Percentiles rank a stretch among this genome's conserved stretches.
These are phyloP conservation scores for Hyaloraphidium curvatum DNA, from an alignment of 192 early-diverging fungal genomes.

Conservation along the genomic window DNA sequence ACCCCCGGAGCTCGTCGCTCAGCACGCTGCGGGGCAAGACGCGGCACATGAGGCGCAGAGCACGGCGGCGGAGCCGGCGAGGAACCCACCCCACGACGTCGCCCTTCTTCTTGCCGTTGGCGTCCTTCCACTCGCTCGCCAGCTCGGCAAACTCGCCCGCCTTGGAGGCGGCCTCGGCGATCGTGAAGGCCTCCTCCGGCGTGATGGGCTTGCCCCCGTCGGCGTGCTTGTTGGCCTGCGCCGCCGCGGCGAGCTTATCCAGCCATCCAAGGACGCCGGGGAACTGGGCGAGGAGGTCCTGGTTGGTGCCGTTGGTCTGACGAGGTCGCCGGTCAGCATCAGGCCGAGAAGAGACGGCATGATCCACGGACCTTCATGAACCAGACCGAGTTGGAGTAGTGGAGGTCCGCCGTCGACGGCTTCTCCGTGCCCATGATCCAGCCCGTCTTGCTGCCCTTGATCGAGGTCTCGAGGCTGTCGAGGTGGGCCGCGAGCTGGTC, in stretches of 20 bases:
- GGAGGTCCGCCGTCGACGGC: background rate
- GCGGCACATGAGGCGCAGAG: background rate
- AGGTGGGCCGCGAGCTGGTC: background rate
- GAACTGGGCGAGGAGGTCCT: background rate
- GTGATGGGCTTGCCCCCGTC: background rate
- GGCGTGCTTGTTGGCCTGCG: background rate
- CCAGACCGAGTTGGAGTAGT: background rate
- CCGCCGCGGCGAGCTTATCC: background rate
- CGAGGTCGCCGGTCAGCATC: background rate
- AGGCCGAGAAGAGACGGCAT: background rate
- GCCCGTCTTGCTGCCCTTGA: background rate
- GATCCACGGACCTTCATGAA: background rate
- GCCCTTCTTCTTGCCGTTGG: background rate
- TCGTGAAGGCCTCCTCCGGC: background rate
- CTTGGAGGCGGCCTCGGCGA: background rate
- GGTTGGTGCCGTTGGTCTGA: background rate
- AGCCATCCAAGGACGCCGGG: background rate
- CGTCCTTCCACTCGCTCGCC: background rate
- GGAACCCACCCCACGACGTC: background rate
- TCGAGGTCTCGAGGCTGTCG: background rate
- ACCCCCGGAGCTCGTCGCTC: background rate
- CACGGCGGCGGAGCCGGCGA: too few species aligned
- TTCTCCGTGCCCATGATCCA: slow-evolving; percentile 1
- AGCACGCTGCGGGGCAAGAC: background rate
- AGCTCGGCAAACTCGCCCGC: background rate